Evolutionary conservation across 345 rosid genomes (phyloP).

Genomic region (Brassica carinata): DNA sequence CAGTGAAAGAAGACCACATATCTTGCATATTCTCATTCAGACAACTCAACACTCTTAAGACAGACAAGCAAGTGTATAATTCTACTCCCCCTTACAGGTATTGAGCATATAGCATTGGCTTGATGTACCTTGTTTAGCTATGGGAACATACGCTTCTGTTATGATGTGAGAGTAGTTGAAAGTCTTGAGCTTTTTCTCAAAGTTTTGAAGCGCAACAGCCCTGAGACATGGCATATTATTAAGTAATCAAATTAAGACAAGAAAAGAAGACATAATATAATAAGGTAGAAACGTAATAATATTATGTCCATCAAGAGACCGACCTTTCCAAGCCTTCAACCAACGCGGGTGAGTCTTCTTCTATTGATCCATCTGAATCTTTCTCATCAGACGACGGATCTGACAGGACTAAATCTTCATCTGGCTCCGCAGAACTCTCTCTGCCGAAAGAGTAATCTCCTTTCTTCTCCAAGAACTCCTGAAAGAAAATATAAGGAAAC

Average conservation of each 20-base stretch:
- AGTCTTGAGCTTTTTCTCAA: conserved; percentile 55
- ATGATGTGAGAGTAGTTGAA: conserved; percentile 61
- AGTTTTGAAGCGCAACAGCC: conserved; percentile 44
- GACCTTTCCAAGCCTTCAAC: conserved; percentile 60
- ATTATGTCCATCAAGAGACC: conserved; percentile 15
- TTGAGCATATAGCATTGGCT: no score
- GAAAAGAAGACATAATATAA: conserved; percentile 7
- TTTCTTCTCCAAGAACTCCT: conserved; percentile 54
- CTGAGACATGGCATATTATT: conserved; percentile 45
- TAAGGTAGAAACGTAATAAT: conserved; percentile 3
- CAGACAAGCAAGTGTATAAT: no score
- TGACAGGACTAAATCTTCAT: conserved; percentile 45
- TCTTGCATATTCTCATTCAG: no score
- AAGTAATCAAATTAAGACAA: conserved; percentile 27
- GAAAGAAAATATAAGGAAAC: conserved; percentile 51
- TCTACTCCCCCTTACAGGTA: no score
- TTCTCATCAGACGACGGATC: conserved; percentile 55
- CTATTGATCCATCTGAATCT: conserved; percentile 50
- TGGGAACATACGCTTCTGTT: conserved; percentile 61
- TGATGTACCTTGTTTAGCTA: no score
- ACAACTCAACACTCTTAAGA: no score
- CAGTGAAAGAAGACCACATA: no score
- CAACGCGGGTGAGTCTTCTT: conserved; percentile 49
- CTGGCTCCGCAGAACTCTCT: conserved; percentile 36
- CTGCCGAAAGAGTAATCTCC: conserved; percentile 46